Conservation (phyloP, 805 yeast species). For the Clavispora carvajalis region DNA sequence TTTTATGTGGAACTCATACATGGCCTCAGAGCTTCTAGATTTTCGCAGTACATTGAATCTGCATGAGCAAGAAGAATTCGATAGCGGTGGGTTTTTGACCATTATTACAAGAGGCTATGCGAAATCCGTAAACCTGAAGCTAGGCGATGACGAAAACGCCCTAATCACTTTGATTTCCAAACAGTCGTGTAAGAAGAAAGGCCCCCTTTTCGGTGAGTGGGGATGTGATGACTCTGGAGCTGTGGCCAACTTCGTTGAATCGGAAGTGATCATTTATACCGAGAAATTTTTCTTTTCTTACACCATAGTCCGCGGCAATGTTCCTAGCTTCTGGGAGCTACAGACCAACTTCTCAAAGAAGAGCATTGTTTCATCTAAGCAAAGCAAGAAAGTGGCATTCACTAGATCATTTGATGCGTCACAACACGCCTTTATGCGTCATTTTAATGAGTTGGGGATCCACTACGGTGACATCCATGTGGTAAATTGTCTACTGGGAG, state of each 20-base stretch:
- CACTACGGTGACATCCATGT: slow-evolving; percentile 49
- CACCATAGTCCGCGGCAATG: slow-evolving; percentile 47
- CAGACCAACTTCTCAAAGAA: slow-evolving; percentile 37
- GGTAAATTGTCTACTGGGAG: slow-evolving; percentile 43
- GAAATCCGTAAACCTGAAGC: slow-evolving; percentile 34
- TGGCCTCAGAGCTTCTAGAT: slow-evolving; percentile 41
- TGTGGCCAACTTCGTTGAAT: slow-evolving; percentile 48
- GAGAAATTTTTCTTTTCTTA: slow-evolving; percentile 39
- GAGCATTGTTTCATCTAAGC: slow-evolving; percentile 26
- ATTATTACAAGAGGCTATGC: slow-evolving; percentile 50
- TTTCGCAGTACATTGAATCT: slow-evolving; percentile 41
- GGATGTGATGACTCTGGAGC: slow-evolving; percentile 55
- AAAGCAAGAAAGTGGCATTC: slow-evolving; percentile 39
- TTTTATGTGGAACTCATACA: slow-evolving; percentile 49
- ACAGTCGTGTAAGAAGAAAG: slow-evolving; percentile 44
- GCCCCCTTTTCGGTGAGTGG: slow-evolving; percentile 51
- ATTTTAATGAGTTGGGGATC: slow-evolving; percentile 41
- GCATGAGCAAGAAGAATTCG: slow-evolving; percentile 38
- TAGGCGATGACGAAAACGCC: slow-evolving; percentile 28
- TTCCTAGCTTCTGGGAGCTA: slow-evolving; percentile 51
- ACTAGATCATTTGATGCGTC: slow-evolving; percentile 52
- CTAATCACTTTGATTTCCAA: slow-evolving; percentile 47
- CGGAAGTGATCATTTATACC: slow-evolving; percentile 44
- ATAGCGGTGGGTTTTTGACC: slow-evolving; percentile 42
- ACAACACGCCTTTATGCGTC: slow-evolving; percentile 46